These are phyloP conservation scores for Aspergillus arachidicola DNA, from an alignment of 2,329 filamentous ascomycete species.

Conservation along the genomic window DNA sequence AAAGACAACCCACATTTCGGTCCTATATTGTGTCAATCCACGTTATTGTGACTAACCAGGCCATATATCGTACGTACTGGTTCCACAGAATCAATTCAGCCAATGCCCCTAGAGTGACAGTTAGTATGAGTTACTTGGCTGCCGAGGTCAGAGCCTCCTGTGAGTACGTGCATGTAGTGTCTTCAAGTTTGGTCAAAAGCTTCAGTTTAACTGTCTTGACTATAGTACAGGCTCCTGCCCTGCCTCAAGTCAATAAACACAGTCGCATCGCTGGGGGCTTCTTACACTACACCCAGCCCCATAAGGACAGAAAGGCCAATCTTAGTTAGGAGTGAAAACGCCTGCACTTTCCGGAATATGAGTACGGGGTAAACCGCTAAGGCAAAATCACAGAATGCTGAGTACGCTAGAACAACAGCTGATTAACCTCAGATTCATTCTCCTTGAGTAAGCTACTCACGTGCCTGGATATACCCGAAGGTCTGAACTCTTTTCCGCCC, in stretches of 20 bases:
- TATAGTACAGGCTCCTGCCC: constrained; percentile 23
- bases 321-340: constrained; percentile 16
- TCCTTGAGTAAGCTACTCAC: too few species aligned
- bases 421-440: constrained; percentile 8
- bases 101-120: constrained; percentile 12
- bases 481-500: too few species aligned
- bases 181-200: constrained; percentile 11
- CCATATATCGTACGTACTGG: constrained; percentile 10
- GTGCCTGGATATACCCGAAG: too few species aligned
- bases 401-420: too few species aligned
- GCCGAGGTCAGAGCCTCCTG: neutral
- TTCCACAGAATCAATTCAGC: constrained; percentile 21
- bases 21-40: constrained; percentile 6
- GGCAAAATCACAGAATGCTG: too few species aligned
- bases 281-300: constrained; percentile 27
- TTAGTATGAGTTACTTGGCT: neutral
- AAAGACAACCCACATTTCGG: constrained; percentile 30
- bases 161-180: constrained; percentile 19
- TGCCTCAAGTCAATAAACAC: neutral
- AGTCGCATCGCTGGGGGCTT: neutral
- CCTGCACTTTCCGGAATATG: constrained; percentile 25
- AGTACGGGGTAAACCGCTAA: constrained; percentile 26
- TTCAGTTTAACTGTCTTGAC: constrained; percentile 19
- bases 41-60: neutral
- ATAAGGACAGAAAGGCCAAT: constrained; percentile 31